Percentiles rank a stretch among this genome's conserved stretches.
phyloP scores from a whole-genome alignment of 139 green algal genomes.

The Ettlia oleoabundans region DNA sequence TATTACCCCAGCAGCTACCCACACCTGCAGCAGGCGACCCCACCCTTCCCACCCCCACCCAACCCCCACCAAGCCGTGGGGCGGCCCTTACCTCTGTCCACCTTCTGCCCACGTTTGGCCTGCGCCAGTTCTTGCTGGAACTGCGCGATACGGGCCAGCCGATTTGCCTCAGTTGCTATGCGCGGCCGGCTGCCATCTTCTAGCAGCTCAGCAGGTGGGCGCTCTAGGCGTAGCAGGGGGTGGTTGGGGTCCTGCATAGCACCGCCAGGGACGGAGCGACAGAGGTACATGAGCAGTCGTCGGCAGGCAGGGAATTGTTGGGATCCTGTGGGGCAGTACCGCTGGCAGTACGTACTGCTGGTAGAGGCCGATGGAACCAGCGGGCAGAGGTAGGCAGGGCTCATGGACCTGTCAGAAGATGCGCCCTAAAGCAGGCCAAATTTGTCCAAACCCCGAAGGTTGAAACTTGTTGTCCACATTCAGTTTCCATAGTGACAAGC shows the following conservation, averaged over 20 bases:
- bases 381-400: too few relatives aligned
- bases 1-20: background rate
- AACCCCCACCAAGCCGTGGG: background rate
- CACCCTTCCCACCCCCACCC: background rate
- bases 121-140: conserved; percentile 12
- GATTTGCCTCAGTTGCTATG: conserved; percentile 19
- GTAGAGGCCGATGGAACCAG: too few relatives aligned
- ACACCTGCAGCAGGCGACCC: background rate
- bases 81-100: background rate
- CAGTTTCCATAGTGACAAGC: too few relatives aligned
- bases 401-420: too few relatives aligned
- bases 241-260: conserved; percentile 16
- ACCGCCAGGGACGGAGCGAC: too few relatives aligned
- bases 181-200: conserved; percentile 29
- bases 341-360: too few relatives aligned
- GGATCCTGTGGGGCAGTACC: too few relatives aligned
- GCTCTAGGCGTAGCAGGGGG: conserved; percentile 17
- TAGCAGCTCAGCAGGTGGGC: background rate
- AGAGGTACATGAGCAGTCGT: too few relatives aligned
- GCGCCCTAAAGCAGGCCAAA: too few relatives aligned
- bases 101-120: conserved; percentile 13
- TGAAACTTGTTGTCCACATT: too few relatives aligned
- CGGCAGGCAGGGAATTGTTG: too few relatives aligned
- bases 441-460: too few relatives aligned
- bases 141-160: conserved; percentile 10